A percentile compares a stretch with the other conserved stretches of the same genome.
Evolutionary conservation across 495 filamentous ascomycete species (phyloP).

Genomic region (Xylaria curta): DNA sequence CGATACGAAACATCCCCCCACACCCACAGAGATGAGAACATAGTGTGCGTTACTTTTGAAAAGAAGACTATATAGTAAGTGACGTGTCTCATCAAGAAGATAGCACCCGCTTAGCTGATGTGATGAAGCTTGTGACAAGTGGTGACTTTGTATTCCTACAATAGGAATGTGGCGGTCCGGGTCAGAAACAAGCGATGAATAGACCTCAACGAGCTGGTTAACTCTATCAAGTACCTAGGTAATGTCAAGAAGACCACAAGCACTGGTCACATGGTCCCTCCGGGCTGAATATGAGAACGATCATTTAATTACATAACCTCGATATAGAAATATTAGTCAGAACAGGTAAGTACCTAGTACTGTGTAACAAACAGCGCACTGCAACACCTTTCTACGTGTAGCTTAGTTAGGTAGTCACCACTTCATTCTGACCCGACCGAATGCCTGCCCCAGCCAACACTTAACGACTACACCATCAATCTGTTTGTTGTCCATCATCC

Average conservation of each 20-base stretch:
- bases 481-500: neutral
- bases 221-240: neutral
- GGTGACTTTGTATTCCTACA: neutral
- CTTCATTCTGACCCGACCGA: neutral
- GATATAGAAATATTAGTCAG: neutral
- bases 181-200: neutral
- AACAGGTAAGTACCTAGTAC: too few relatives aligned
- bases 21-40: neutral
- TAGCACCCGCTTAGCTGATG: neutral
- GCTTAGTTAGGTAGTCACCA: neutral
- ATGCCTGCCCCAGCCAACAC: conserved; percentile 1
- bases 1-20: conserved; percentile 14
- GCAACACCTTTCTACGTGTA: neutral
- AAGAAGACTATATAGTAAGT: neutral
- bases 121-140: conserved; percentile 2
- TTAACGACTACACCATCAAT: conserved; percentile 10
- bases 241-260: neutral
- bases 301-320: neutral
- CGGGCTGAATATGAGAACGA: too few relatives aligned
- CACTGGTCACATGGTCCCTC: neutral
- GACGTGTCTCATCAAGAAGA: neutral
- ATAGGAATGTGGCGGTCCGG: neutral
- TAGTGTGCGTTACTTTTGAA: neutral
- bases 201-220: neutral
- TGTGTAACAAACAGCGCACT: neutral